Conservation (phyloP, 1,284 basidiomycete species). For the Boletus hoseneyae region DNA sequence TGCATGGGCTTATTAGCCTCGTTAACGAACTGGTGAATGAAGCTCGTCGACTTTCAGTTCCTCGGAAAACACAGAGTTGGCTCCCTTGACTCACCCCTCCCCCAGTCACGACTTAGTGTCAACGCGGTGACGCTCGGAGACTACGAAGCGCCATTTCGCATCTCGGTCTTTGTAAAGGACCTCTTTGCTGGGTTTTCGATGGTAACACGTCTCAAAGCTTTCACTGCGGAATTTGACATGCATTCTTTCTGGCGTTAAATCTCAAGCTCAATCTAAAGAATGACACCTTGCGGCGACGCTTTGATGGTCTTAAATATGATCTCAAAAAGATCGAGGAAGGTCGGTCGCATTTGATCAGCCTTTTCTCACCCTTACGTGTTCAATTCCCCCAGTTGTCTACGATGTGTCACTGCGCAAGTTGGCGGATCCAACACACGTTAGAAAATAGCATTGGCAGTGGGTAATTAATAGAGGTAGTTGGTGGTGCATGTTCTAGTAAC, state of each 20-base stretch:
- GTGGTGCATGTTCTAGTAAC: conserved; percentile 7
- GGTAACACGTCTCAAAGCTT: conserved; percentile 40
- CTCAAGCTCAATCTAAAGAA: conserved; percentile 85
- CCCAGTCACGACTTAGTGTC: conserved; percentile 74
- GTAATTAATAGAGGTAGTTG: not conserved
- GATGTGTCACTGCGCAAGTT: conserved; percentile 78
- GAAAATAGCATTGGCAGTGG: conserved; percentile 1
- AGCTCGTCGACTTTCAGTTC: not conserved
- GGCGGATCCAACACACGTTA: conserved; percentile 21
- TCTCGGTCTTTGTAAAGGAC: conserved; percentile 80
- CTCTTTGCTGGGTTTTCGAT: conserved; percentile 80
- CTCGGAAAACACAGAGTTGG: not conserved
- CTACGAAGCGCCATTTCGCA: conserved; percentile 75
- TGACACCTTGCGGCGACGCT: conserved; percentile 71
- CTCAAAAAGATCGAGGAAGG: conserved; percentile 91
- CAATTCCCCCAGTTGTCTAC: conserved; percentile 62
- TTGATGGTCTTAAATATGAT: conserved; percentile 83
- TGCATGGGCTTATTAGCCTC: conserved; percentile 78
- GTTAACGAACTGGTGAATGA: conserved; percentile 75
- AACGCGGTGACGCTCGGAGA: conserved; percentile 82
- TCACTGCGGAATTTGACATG: conserved; percentile 12
- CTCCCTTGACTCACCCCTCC: conserved; percentile 8
- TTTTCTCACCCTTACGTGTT: conserved; percentile 6
- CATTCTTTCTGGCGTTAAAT: conserved; percentile 2
- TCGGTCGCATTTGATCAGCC: conserved; percentile 27